Conservation (phyloP, 2,329 filamentous ascomycete species). For the Saccharata proteae region DNA sequence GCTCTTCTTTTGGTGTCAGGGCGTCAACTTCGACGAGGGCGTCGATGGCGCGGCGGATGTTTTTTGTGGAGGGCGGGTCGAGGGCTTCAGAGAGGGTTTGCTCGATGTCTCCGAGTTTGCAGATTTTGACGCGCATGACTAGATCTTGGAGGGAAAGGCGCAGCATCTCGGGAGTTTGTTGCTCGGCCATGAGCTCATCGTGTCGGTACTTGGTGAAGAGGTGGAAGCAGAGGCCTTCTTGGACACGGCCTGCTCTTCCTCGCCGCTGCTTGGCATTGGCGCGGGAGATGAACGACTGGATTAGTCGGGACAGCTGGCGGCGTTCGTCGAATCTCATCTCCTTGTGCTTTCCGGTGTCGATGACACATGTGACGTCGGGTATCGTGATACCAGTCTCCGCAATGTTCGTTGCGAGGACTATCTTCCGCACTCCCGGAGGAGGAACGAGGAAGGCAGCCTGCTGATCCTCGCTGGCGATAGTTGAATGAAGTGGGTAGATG, state of each 20-base stretch:
- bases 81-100: slow-evolving; percentile 77
- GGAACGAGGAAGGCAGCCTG: slow-evolving; percentile 84
- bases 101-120: slow-evolving; percentile 87
- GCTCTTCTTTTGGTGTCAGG: slow-evolving; percentile 64
- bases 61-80: slow-evolving; percentile 81
- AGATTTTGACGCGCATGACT: slow-evolving; percentile 93
- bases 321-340: slow-evolving; percentile 96
- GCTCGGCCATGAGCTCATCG: slow-evolving; percentile 71
- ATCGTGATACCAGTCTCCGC: slow-evolving; percentile 98
- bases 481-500: slow-evolving; percentile 82
- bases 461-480: slow-evolving; percentile 91
- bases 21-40: slow-evolving; percentile 88
- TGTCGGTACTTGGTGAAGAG: slow-evolving; percentile 85
- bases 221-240: slow-evolving; percentile 90
- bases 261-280: slow-evolving; percentile 93
- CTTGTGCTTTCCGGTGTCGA: slow-evolving; percentile 93
- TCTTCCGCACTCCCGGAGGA: slow-evolving; percentile 71
- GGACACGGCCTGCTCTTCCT: slow-evolving; percentile 88
- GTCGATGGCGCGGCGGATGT: slow-evolving; percentile 85
- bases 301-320: slow-evolving; percentile 75
- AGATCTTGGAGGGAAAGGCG: slow-evolving; percentile 88
- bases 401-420: slow-evolving; percentile 95
- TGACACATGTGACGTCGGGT: slow-evolving; percentile 91
- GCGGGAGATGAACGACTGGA: slow-evolving; percentile 89
- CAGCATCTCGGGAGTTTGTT: slow-evolving; percentile 94